phyloP scores from a whole-genome alignment of 2,329 filamentous ascomycete species.

The Fusarium citri region DNA sequence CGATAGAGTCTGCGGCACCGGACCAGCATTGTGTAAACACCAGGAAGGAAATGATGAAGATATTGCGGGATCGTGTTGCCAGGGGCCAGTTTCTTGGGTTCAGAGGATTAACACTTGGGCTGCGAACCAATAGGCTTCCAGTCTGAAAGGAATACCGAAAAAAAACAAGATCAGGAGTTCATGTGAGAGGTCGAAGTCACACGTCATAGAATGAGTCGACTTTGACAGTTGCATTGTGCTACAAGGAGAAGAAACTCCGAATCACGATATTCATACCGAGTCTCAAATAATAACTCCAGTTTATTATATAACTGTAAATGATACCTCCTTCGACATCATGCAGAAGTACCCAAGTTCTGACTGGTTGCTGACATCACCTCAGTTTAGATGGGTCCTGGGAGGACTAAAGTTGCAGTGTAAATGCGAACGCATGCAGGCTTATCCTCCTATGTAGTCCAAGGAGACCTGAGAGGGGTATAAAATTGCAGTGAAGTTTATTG shows the following conservation, averaged over 20 bases:
- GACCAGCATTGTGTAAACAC: conserved; percentile 58
- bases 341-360: no score
- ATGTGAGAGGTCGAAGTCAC: conserved; percentile 39
- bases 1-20: conserved; percentile 62
- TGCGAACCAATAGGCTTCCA: conserved; percentile 12
- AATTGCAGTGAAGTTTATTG: background rate
- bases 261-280: conserved; percentile 42
- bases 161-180: conserved; percentile 11
- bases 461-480: background rate
- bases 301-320: no score
- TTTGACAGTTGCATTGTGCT: no score
- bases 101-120: conserved; percentile 47
- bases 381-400: no score
- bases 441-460: rapidly evolving
- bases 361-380: no score
- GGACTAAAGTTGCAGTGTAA: no score
- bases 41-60: conserved; percentile 53
- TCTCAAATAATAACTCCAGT: conserved; percentile 5
- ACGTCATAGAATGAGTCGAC: conserved; percentile 40
- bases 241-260: conserved; percentile 8
- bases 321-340: no score
- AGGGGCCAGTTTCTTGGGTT: conserved; percentile 57
- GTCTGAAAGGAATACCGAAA: conserved; percentile 3
- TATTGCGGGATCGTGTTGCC: conserved; percentile 41
- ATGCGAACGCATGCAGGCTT: no score